Percentiles rank a stretch among this genome's conserved stretches.
Evolutionary conservation across 345 rosid species (phyloP).

Genomic region (Gossypioides kirkii): DNA sequence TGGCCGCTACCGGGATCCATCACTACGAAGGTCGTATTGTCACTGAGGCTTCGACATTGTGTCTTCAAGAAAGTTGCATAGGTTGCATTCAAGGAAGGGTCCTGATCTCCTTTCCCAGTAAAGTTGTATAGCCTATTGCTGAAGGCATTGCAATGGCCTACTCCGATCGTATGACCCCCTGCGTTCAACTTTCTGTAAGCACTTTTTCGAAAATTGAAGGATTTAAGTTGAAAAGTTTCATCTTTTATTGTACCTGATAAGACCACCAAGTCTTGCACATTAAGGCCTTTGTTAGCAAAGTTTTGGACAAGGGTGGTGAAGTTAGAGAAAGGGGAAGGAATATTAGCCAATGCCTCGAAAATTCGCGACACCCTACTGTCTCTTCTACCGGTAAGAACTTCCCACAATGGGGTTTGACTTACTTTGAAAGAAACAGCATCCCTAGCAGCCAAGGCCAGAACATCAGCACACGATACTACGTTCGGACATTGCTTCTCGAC

Average conservation of each 20-base stretch:
- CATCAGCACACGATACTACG: slow-evolving; percentile 46
- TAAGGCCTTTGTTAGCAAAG: slow-evolving; percentile 38
- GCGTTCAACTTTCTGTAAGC: not conserved
- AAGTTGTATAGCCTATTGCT: slow-evolving; percentile 64
- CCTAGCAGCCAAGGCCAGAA: slow-evolving; percentile 45
- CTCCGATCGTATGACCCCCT: slow-evolving; percentile 68
- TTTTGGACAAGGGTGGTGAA: slow-evolving; percentile 38
- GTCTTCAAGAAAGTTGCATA: slow-evolving; percentile 37
- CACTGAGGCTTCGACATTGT: slow-evolving; percentile 32
- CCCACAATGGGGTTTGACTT: not conserved
- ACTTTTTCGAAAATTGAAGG: not conserved
- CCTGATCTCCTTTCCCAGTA: slow-evolving; percentile 54
- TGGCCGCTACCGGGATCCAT: slow-evolving; percentile 53
- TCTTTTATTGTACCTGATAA: slow-evolving; percentile 43
- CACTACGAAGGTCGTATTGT: slow-evolving; percentile 29
- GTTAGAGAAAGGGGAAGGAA: slow-evolving; percentile 56
- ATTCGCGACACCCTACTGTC: slow-evolving; percentile 49
- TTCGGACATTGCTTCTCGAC: slow-evolving; percentile 40
- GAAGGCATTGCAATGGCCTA: slow-evolving; percentile 47
- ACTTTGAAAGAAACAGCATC: slow-evolving; percentile 26
- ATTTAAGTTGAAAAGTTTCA: not conserved
- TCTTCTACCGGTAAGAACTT: slow-evolving; percentile 17
- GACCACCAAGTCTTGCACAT: slow-evolving; percentile 59
- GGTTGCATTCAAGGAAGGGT: slow-evolving; percentile 43
- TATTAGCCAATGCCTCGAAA: slow-evolving; percentile 32